Conservation (phyloP, 768 basidiomycete genomes). For the Kwoniella sp. region DNA sequence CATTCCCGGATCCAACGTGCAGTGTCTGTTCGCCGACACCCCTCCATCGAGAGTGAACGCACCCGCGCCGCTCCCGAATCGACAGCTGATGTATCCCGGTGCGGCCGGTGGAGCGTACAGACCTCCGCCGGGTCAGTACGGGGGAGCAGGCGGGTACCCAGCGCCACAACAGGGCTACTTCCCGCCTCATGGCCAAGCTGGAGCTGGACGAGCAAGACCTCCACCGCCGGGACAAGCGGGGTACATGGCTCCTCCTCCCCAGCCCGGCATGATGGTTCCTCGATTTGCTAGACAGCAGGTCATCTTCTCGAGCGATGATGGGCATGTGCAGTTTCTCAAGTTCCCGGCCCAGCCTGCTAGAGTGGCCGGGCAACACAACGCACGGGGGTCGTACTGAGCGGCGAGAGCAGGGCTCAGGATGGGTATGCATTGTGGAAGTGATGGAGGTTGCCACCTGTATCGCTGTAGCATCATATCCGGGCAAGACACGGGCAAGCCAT, state of each 20-base stretch:
- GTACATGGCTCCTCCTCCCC: slow-evolving; percentile 1
- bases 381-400: neutral
- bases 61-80: slow-evolving; percentile 51
- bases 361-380: neutral
- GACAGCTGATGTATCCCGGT: slow-evolving; percentile 32
- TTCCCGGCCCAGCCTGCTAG: slow-evolving; percentile 21
- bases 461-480: neutral
- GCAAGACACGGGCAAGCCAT: too few species aligned
- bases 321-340: slow-evolving; percentile 49
- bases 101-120: neutral
- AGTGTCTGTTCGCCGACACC: slow-evolving; percentile 86
- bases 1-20: slow-evolving; percentile 85
- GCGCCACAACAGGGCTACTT: slow-evolving; percentile 8
- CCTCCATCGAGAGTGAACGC: slow-evolving; percentile 76
- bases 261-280: slow-evolving; percentile 15
- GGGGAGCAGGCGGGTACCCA: neutral
- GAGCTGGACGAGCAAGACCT: neutral
- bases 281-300: slow-evolving; percentile 60
- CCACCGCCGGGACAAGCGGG: slow-evolving; percentile 7
- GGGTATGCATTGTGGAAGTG: too few species aligned
- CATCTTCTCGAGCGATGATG: slow-evolving; percentile 80
- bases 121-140: slow-evolving; percentile 6
- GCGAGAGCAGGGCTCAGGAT: neutral
- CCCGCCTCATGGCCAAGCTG: slow-evolving; percentile 1
- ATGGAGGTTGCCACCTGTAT: neutral